Evolutionary conservation across 139 green algal genomes (phyloP).

Genomic region (Chlorella ohadii): DNA sequence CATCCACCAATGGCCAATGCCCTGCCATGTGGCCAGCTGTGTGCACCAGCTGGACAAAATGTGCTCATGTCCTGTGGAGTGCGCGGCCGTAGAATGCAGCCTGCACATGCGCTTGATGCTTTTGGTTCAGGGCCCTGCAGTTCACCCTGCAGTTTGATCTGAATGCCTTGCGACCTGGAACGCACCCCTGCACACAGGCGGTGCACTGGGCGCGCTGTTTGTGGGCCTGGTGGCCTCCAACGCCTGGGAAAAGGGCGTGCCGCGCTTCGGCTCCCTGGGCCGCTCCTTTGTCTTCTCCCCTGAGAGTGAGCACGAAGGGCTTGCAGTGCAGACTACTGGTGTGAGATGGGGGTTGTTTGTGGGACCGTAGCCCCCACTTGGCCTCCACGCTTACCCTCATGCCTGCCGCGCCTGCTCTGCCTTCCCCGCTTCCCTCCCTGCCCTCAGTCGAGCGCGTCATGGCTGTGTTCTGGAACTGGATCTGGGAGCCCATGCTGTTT

Average conservation of each 20-base stretch:
- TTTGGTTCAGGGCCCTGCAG: too few species aligned
- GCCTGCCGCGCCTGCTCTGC: neutral
- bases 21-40: too few species aligned
- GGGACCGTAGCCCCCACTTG: too few species aligned
- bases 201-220: conserved; percentile 74
- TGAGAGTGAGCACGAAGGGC: conserved; percentile 27
- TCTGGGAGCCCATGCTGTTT: conserved; percentile 84
- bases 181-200: conserved; percentile 24
- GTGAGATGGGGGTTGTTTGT: too few species aligned
- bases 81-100: too few species aligned
- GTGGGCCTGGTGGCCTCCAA: conserved; percentile 66
- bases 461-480: conserved; percentile 49
- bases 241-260: conserved; percentile 66
- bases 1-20: too few species aligned
- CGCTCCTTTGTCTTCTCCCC: conserved; percentile 46
- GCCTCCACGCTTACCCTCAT: neutral
- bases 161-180: too few species aligned
- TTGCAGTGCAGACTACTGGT: too few species aligned
- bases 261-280: conserved; percentile 40
- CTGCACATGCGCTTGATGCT: too few species aligned
- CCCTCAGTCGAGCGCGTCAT: conserved; percentile 47
- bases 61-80: too few species aligned
- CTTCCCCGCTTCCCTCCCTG: neutral
- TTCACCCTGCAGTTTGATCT: too few species aligned
- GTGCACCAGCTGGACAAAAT: too few species aligned